A percentile compares a stretch with the other conserved stretches of the same genome.
These are phyloP conservation scores for Gossypium trilobum DNA, from an alignment of 441 rosid genomes.

Conservation along the genomic window DNA sequence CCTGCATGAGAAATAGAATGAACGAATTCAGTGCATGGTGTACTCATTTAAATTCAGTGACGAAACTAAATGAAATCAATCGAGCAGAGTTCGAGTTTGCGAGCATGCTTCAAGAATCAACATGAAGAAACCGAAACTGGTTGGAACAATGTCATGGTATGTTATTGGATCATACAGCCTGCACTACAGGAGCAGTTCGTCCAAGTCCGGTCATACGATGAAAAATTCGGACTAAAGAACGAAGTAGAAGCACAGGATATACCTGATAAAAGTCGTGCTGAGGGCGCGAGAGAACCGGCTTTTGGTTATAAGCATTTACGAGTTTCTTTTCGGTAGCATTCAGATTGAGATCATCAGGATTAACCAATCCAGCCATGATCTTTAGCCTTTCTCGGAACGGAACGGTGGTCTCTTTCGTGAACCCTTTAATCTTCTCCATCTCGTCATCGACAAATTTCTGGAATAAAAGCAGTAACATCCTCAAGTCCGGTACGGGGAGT, in stretches of 20 bases:
- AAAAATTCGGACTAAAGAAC: not conserved
- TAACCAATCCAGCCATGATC: constrained; percentile 67
- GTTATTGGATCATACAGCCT: not conserved
- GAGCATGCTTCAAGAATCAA: not conserved
- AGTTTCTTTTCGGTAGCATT: constrained; percentile 77
- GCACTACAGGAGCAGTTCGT: not conserved
- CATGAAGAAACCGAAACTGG: not conserved
- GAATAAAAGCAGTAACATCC: not conserved
- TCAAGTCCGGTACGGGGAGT: too few relatives aligned
- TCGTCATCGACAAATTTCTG: constrained; percentile 83
- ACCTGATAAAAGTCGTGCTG: constrained; percentile 75
- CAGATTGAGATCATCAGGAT: constrained; percentile 70
- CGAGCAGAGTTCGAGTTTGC: not conserved
- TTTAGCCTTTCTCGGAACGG: constrained; percentile 90
- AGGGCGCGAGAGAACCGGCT: constrained; percentile 91
- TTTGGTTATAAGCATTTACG: constrained; percentile 68
- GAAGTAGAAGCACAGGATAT: not conserved
- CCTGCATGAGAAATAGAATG: constrained; percentile 33
- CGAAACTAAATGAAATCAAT: not conserved
- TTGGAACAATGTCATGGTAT: too few relatives aligned
- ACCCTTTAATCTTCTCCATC: constrained; percentile 82
- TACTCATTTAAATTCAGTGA: not conserved
- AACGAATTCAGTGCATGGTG: not conserved
- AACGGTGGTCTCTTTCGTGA: constrained; percentile 56
- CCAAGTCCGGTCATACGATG: not conserved